Evolutionary conservation across 1,284 basidiomycete genomes (phyloP), one percentile per base, ranked within the genome.

Genomic region (Tylopilus sp.): DNA sequence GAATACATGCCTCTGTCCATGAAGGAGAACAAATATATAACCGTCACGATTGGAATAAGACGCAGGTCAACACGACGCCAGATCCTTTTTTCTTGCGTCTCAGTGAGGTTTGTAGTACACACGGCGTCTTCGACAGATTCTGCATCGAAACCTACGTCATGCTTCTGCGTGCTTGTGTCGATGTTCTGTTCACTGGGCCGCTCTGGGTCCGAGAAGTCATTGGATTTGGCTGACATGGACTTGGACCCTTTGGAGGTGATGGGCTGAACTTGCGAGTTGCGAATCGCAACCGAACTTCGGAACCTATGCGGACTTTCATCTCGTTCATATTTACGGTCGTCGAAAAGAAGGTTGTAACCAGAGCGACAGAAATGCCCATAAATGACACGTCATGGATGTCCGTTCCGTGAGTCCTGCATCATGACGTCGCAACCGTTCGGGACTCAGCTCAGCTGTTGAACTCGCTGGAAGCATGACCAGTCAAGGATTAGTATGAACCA

Each of bases 51-150:
- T 31, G 50, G 50, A 9, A 50, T 42, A 7, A 52, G 32, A 25
- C 45, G 50, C 20, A 52, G 14, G 46, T 52, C 50, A n/a, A 50
- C 10, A 32, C 26, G 44, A 20, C 46, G 50, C 50, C 50, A 52
- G 7, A 52, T 20, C 25, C 3, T 50, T n/a, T 20, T 35, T 14
- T 52, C 46, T 31, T 52, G 32, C 19, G 25, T n/a, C 5, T 19
- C 20, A 14, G 39, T 29, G 20, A 50, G 26, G 7, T 24, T 19
- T n/a, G 15, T 11, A 13, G 29, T 2, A 28, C 28, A 24, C 17
- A 7, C 19, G 5, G 35, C 17, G 19, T 25, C 41, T 6, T 39
- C 35, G 8, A 19, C 28, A 5, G 7, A 20, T 35, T 24, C 20
- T 31, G 2, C 42, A 1, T 42, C 31, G 32, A n/a, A 42, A 5